Evolutionary conservation across 257 asterid genomes (phyloP).

Genomic region (Solanum lycopersicoides): DNA sequence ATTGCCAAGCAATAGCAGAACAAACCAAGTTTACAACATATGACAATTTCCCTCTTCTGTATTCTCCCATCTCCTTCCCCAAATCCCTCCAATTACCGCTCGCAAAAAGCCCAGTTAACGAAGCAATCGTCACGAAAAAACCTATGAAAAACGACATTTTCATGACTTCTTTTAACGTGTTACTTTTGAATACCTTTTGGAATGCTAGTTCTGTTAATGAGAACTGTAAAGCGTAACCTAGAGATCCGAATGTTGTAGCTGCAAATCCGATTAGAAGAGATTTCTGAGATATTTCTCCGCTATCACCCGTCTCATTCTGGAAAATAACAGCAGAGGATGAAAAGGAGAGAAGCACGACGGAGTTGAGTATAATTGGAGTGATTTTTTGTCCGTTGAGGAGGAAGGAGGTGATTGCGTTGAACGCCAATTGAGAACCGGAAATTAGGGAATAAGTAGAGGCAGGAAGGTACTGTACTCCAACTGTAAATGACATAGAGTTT

Average conservation of each 20-base stretch:
- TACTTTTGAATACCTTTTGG: conserved; percentile 11
- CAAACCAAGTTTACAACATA: conserved; percentile 13
- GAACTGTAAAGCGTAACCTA: conserved; percentile 8
- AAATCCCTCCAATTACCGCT: conserved; percentile 18
- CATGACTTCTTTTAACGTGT: conserved; percentile 14
- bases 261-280: conserved; percentile 14
- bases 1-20: conserved; percentile 28
- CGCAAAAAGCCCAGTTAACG: conserved; percentile 1
- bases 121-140: conserved; percentile 11
- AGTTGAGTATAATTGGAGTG: conserved; percentile 17
- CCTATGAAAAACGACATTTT: conserved; percentile 20
- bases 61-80: conserved; percentile 21
- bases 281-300: not conserved
- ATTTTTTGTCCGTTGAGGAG: conserved; percentile 28
- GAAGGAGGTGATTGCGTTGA: conserved; percentile 34
- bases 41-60: conserved; percentile 7
- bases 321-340: conserved; percentile 26
- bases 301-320: not conserved
- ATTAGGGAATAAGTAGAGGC: conserved; percentile 29
- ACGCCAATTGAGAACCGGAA: conserved; percentile 27
- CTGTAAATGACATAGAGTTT: conserved; percentile 7
- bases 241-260: not conserved
- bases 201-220: conserved; percentile 22
- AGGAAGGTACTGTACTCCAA: conserved; percentile 28
- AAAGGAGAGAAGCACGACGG: conserved; percentile 25